These are phyloP conservation scores for Sporothrix dimorphospora DNA, from an alignment of 2,329 filamentous ascomycete species.

Conservation along the genomic window DNA sequence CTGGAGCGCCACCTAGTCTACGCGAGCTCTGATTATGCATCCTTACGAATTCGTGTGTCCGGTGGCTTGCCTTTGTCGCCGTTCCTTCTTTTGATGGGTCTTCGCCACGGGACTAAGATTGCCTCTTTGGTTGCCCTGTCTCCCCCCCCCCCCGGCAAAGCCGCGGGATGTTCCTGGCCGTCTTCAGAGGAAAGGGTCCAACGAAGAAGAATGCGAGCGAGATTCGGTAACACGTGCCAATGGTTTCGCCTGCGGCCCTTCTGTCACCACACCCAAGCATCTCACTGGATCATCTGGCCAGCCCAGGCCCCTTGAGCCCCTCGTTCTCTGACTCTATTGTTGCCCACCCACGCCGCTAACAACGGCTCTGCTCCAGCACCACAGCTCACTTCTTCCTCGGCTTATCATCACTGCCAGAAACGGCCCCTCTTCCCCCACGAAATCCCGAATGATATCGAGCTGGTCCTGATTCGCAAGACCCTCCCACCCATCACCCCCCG, in stretches of 20 bases:
- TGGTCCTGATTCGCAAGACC: neutral
- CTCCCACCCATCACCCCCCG: no score
- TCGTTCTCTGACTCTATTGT: neutral
- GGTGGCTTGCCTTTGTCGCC: neutral
- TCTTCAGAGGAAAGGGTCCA: neutral
- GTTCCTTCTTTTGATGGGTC: neutral
- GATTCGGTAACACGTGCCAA: conserved; percentile 27
- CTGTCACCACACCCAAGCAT: neutral
- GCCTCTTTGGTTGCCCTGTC: neutral
- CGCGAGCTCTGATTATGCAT: neutral
- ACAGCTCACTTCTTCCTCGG: conserved; percentile 21
- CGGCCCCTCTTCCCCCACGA: conserved; percentile 13
- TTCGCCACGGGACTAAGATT: neutral
- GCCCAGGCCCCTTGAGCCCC: neutral
- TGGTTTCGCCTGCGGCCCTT: neutral
- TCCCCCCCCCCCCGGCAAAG: neutral
- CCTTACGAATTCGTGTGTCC: neutral
- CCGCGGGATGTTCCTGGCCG: conserved; percentile 20
- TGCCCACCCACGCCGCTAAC: conserved; percentile 16
- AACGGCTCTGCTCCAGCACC: neutral
- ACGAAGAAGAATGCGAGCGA: neutral
- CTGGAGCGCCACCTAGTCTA: neutral
- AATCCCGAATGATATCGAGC: conserved; percentile 6
- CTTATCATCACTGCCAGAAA: conserved; percentile 24
- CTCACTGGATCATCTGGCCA: conserved; percentile 6